These are phyloP conservation scores for Puya raimondii DNA, from an alignment of 176 grass and related monocot genomes.

Conservation along the genomic window DNA sequence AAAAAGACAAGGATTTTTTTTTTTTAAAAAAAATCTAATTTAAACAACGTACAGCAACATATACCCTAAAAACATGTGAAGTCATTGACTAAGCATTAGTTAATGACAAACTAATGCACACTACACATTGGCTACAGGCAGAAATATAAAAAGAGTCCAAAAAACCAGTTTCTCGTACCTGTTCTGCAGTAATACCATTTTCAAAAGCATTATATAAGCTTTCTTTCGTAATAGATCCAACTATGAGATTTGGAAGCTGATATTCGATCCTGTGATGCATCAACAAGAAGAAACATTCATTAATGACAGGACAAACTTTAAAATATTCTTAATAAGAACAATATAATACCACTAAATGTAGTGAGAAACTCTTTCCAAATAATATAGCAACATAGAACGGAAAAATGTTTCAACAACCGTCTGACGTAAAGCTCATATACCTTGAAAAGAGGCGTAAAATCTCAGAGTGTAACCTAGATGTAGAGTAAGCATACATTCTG, in stretches of 20 bases:
- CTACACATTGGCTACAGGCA: too few relatives aligned
- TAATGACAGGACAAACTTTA: not conserved
- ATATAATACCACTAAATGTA: not conserved
- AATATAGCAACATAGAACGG: not conserved
- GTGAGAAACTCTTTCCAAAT: too few relatives aligned
- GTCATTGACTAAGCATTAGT: too few relatives aligned
- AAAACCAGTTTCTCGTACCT: constrained; percentile 30
- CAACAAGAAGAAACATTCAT: not conserved
- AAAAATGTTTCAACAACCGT: constrained; percentile 2
- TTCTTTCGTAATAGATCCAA: constrained; percentile 89
- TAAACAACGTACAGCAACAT: too few relatives aligned
- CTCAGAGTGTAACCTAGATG: constrained; percentile 81
- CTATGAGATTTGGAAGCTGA: constrained; percentile 87
- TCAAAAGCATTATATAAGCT: constrained; percentile 91
- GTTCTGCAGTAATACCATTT: constrained; percentile 83
- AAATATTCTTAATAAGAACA: not conserved
- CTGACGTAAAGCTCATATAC: constrained; percentile 30
- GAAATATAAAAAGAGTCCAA: too few relatives aligned
- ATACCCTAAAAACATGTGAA: too few relatives aligned
- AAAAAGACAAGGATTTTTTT: not conserved
- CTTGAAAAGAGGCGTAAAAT: constrained; percentile 92
- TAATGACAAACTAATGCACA: too few relatives aligned
- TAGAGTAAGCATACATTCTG: constrained; percentile 81
- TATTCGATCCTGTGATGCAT: constrained; percentile 59
- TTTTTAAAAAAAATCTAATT: not conserved